Percentiles rank a stretch among this genome's conserved stretches.
Evolutionary conservation across 2,329 filamentous ascomycete genomes (phyloP).

Genomic region (Talaromyces albobiverticillius): DNA sequence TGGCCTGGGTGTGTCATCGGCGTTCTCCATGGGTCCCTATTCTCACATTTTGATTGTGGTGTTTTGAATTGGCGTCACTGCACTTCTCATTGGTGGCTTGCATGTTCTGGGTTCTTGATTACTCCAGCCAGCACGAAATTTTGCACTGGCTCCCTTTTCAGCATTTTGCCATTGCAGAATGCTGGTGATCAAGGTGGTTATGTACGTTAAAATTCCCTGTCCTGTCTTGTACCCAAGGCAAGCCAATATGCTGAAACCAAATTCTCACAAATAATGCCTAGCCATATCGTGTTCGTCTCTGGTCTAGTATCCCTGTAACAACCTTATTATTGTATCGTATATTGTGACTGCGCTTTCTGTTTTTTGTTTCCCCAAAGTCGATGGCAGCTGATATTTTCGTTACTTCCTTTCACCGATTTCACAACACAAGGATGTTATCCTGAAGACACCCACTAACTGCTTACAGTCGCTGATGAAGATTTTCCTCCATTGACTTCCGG

Average conservation of each 20-base stretch:
- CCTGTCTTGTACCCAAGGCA: conserved; percentile 39
- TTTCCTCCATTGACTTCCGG: conserved; percentile 45
- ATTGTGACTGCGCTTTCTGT: conserved; percentile 17
- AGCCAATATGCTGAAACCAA: conserved; percentile 43
- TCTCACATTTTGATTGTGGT: conserved; percentile 24
- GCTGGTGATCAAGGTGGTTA: conserved; percentile 38
- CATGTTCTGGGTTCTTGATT: conserved; percentile 25
- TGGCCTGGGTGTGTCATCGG: conserved; percentile 32
- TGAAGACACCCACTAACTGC: conserved; percentile 26
- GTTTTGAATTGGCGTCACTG: conserved; percentile 30
- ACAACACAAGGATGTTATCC: conserved; percentile 1
- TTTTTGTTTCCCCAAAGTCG: conserved; percentile 21
- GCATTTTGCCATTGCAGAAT: conserved; percentile 31
- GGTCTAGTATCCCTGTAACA: conserved; percentile 36
- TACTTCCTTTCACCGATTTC: not conserved
- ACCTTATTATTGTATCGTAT: conserved; percentile 29
- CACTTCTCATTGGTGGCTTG: conserved; percentile 21
- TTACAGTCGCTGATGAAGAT: conserved; percentile 45
- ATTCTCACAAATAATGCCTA: conserved; percentile 46
- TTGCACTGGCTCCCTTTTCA: conserved; percentile 36
- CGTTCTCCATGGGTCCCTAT: conserved; percentile 29
- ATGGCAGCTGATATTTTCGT: conserved; percentile 17
- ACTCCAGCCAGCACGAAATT: conserved; percentile 29
- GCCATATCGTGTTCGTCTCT: conserved; percentile 28
- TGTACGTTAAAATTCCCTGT: conserved; percentile 52